These are phyloP conservation scores for Calonectria pteridis DNA, from an alignment of 2,329 filamentous ascomycete species.

Conservation along the genomic window DNA sequence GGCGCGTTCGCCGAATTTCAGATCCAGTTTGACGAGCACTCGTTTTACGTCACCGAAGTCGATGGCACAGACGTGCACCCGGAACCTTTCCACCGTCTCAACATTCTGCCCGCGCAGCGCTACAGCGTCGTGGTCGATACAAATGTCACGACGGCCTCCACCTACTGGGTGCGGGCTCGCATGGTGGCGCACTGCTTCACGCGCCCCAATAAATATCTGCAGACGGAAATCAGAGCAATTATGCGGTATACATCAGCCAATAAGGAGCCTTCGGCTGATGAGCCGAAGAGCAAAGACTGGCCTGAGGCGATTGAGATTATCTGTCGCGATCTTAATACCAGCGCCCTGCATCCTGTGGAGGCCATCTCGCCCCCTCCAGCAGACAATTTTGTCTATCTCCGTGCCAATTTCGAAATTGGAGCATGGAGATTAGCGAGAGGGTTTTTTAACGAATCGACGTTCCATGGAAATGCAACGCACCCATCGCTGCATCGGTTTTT, in stretches of 20 bases:
- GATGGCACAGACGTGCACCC: constrained; percentile 77
- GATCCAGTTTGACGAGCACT: constrained; percentile 76
- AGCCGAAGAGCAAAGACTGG: constrained; percentile 62
- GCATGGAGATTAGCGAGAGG: constrained; percentile 65
- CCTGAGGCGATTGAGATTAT: constrained; percentile 59
- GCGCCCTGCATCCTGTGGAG: constrained; percentile 56
- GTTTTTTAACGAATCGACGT: constrained; percentile 66
- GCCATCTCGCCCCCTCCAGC: constrained; percentile 52
- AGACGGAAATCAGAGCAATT: constrained; percentile 48
- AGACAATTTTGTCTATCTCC: constrained; percentile 58
- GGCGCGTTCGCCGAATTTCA: constrained; percentile 80
- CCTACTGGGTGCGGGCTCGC: constrained; percentile 74
- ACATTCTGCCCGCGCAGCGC: constrained; percentile 77
- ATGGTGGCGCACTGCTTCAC: constrained; percentile 57
- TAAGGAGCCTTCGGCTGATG: background rate
- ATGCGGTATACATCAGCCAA: constrained; percentile 44
- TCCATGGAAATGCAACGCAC: constrained; percentile 53
- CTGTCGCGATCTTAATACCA: constrained; percentile 67
- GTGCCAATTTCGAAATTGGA: constrained; percentile 68
- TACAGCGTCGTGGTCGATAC: constrained; percentile 76
- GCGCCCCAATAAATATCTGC: constrained; percentile 45
- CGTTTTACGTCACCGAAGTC: constrained; percentile 75
- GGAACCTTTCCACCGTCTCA: constrained; percentile 68
- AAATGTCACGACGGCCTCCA: constrained; percentile 63
- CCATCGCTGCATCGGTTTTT: constrained; percentile 53